Evolutionary conservation across 805 yeast species (phyloP), one percentile per base, ranked within the genome.

Genomic region (Torulaspora microellipsoides): DNA sequence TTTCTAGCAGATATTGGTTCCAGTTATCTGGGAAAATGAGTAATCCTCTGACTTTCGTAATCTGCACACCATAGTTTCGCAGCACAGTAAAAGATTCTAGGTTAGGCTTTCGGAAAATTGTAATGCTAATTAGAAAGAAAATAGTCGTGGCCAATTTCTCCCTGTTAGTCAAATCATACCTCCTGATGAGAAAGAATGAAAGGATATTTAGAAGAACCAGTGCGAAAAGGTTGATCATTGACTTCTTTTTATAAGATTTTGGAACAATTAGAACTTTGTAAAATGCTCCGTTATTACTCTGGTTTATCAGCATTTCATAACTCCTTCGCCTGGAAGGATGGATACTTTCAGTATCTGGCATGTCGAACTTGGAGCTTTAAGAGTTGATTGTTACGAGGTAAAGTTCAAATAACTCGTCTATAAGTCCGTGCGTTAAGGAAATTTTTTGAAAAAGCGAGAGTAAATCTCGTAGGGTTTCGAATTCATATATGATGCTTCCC

Each of bases 41-140:
- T 4, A 51, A 36, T 4, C 67, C 67, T 13, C 39, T 39, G 23
- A 39, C 33, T 10, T 46, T 47, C 2, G 55, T 41, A 1, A 56
- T 42, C 42, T 61, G 60, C 8, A 63, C 43, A 8, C 67, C 67
- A 39, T 50, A 52, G 31, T 52, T 50, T 37, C 54, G 51, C 15
- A 57, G 34, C 2, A 60, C 53, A 7, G 51, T 49, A 11, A 62
- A 30, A 0, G 56, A 45, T 34, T 60, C 63, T 15, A 58, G 35
- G 0, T 45, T 28, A 3, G 64, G 63, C 33, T 43, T 52, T 34
- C 51, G 46, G 3, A 53, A 25, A 2, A 47, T 8, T 3, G 42
- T 9, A 14, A 42, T 29, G 10, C 40, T 38, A 1, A 49, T 6
- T 3, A 30, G 31, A 28, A 40, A 34, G 9, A 31, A 27, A 11